Base-by-base conservation (phyloP, 106 monocot species). In the Dioscorea zingiberensis region DNA sequence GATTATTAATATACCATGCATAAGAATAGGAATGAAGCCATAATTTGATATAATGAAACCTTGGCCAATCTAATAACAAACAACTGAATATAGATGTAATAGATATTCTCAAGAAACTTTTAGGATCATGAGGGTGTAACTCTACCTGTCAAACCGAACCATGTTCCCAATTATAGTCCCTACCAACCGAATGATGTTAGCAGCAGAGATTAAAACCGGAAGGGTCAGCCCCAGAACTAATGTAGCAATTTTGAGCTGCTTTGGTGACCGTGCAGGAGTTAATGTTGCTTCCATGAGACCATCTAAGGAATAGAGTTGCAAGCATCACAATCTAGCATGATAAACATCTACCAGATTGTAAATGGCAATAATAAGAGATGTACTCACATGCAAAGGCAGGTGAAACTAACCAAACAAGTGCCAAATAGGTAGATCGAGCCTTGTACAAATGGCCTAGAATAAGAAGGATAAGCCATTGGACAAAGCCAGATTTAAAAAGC, bases 341-440 rank as follows among this genome's bases (percentile, higher is more conserved):
- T 49, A 7, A 51, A 13, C 15, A 16, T 18, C 19, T 18, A 51
- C 59, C 7, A 66, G 25, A 59, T 27, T 44, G 26, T 53, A 28
- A 53, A 32, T 27, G 48, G 51, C 55, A 25, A 46, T 59, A 56
- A 56, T 58, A 58, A 58, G 44, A 24, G 24, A 19, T 53, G 28
- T 60, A 75, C 85, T 91, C 77, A 98, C 98, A 98, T 45, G 86
- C 81, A 92, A 93, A 81, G 65, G 98, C 81, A 82, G 98, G 98
- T 47, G 82, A 87, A 76, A 76, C 85, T 21, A 98, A 70, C 98
- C 98, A 98, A 63, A 86, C 60, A 62, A 98, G 84, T 51, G 92
- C 88, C 74, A 98, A 47, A 67, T 84, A 98, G 17, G 98, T 76
- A 48, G 83, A 84, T 25, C 86, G 86, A 71, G 67, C 73, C 58